These are phyloP conservation scores for Vigna unguiculata DNA, from an alignment of 306 rosid genomes.

Conservation along the genomic window DNA sequence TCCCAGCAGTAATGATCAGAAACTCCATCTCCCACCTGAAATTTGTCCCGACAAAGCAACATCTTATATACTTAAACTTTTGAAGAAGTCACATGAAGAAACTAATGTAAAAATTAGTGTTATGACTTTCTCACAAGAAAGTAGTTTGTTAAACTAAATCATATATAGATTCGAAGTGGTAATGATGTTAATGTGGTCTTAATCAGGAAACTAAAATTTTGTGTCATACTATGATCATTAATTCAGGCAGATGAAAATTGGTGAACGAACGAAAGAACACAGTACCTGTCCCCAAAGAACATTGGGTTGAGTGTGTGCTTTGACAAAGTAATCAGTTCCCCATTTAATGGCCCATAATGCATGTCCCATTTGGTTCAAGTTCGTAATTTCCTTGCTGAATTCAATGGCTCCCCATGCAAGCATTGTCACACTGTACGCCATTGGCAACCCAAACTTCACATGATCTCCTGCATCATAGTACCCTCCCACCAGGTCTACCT, in stretches of 20 bases:
- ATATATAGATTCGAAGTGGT: not conserved
- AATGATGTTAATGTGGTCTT: not conserved
- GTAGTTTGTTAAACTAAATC: not conserved
- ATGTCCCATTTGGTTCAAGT: conserved; percentile 63
- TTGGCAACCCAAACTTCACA: conserved; percentile 90
- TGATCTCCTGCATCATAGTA: conserved; percentile 97
- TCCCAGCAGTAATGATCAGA: conserved; percentile 95
- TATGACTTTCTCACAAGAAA: not conserved
- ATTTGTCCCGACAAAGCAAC: conserved; percentile 14
- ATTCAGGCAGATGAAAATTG: conserved; percentile 32
- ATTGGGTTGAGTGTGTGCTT: conserved; percentile 83
- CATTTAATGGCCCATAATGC: conserved; percentile 78
- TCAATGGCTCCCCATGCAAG: conserved; percentile 90
- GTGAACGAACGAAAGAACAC: not conserved
- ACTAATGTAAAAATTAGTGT: not conserved
- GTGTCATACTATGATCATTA: not conserved
- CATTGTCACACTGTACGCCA: conserved; percentile 83
- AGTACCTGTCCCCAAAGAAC: conserved; percentile 88
- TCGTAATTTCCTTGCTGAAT: conserved; percentile 68
- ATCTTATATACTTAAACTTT: not conserved
- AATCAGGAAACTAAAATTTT: conserved; percentile 3
- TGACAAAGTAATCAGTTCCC: conserved; percentile 86
- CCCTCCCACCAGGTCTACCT: conserved; percentile 91
- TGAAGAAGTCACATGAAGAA: not conserved
- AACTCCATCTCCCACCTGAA: conserved; percentile 84